phyloP scores from a whole-genome alignment of 768 basidiomycete genomes.

The Lactarius vividus region DNA sequence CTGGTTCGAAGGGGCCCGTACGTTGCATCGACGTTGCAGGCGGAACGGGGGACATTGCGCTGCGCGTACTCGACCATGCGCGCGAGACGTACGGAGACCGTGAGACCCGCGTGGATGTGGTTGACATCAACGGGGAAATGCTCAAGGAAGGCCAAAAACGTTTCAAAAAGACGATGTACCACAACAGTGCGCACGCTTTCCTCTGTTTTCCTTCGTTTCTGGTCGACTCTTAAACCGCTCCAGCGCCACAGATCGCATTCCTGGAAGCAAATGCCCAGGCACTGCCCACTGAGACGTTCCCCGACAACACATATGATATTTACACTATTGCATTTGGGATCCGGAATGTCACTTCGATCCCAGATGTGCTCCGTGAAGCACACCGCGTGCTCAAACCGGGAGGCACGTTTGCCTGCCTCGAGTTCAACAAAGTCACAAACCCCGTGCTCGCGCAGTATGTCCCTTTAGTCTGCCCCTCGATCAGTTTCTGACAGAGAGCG shows the following conservation, averaged over 20 bases:
- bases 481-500: neutral
- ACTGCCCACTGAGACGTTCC: constrained; percentile 63
- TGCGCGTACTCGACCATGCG: constrained; percentile 88
- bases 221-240: constrained; percentile 9
- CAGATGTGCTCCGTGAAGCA: constrained; percentile 83
- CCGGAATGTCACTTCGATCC: constrained; percentile 92
- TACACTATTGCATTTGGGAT: constrained; percentile 99
- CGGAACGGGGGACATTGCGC: constrained; percentile 96
- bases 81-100: constrained; percentile 86
- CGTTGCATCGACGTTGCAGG: constrained; percentile 95
- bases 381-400: constrained; percentile 95
- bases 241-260: constrained; percentile 92
- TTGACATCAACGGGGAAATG: constrained; percentile 97
- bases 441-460: constrained; percentile 83
- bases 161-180: constrained; percentile 97
- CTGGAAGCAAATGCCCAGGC: constrained; percentile 91
- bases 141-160: constrained; percentile 85
- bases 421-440: constrained; percentile 91
- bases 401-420: constrained; percentile 91
- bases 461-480: neutral
- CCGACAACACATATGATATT: constrained; percentile 83
- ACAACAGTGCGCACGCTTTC: constrained; percentile 68
- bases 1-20: constrained; percentile 69
- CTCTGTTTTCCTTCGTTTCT: neutral
- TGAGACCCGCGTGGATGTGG: constrained; percentile 83